Evolutionary conservation across 1,139 yeast species (phyloP).

Genomic region (Saccharomyces hybrid): DNA sequence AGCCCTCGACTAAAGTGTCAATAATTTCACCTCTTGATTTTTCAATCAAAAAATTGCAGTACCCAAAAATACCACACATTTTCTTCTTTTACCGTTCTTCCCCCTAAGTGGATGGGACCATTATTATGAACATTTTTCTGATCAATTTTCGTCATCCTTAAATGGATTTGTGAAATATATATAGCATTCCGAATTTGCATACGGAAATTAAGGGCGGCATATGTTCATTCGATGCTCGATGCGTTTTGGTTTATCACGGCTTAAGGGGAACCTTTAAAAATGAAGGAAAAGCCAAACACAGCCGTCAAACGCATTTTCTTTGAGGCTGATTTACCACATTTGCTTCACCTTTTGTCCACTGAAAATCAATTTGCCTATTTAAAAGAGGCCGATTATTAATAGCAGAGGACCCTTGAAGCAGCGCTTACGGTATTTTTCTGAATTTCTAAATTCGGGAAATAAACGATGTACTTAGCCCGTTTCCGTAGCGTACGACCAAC

Average conservation of each 20-base stretch:
- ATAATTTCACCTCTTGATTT: conserved; percentile 87
- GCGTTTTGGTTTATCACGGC: background rate
- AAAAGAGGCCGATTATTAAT: background rate
- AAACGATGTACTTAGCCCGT: background rate
- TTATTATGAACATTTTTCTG: background rate
- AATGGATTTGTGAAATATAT: background rate
- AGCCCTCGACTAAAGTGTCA: conserved; percentile 82
- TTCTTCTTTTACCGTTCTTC: background rate
- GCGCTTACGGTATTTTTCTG: background rate
- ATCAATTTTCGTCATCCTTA: background rate
- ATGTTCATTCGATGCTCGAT: background rate
- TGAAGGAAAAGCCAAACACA: background rate
- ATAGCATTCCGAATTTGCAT: background rate
- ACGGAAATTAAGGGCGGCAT: background rate
- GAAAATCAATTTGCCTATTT: background rate
- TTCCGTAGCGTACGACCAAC: too few species aligned
- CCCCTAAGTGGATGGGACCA: background rate
- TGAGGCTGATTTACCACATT: background rate
- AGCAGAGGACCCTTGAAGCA: background rate
- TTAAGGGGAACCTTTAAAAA: background rate
- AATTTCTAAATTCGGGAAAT: background rate
- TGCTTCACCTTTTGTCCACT: background rate
- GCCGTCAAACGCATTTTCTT: background rate
- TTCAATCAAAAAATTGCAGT: conserved; percentile 90
- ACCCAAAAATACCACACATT: conserved; percentile 93